Evolutionary conservation across 1,284 basidiomycete genomes (phyloP).

Genomic region (Pseudozyma pruni): DNA sequence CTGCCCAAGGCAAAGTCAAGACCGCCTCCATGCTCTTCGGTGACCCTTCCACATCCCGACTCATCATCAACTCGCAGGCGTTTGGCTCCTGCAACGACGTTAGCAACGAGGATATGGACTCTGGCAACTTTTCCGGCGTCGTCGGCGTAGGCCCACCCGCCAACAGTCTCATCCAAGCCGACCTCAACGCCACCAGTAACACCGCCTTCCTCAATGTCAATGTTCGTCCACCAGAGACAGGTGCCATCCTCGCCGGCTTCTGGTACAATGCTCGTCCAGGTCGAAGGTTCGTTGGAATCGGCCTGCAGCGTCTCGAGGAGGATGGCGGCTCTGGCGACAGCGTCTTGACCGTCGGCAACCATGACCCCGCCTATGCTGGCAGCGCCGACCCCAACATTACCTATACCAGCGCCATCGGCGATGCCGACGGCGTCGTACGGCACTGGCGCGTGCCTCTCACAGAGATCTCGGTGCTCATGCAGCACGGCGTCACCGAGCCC

Average conservation of each 20-base stretch:
- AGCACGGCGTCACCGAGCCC: constrained; percentile 28
- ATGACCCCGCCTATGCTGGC: constrained; percentile 52
- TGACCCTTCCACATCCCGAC: constrained; percentile 25
- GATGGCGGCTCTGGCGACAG: constrained; percentile 59
- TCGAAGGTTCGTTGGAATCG: constrained; percentile 53
- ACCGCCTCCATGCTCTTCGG: constrained; percentile 51
- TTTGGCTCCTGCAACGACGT: constrained; percentile 51
- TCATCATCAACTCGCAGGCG: constrained; percentile 52
- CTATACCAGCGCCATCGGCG: constrained; percentile 41
- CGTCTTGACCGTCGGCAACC: constrained; percentile 52
- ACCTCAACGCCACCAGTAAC: constrained; percentile 46
- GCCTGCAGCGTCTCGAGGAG: constrained; percentile 57
- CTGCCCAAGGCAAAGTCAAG: constrained; percentile 48
- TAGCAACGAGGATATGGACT: constrained; percentile 46
- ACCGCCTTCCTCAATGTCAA: constrained; percentile 33
- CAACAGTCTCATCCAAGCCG: constrained; percentile 53
- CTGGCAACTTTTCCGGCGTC: constrained; percentile 56
- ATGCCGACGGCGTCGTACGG: constrained; percentile 49
- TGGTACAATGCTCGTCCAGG: constrained; percentile 46
- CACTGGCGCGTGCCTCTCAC: constrained; percentile 54
- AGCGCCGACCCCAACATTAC: constrained; percentile 28
- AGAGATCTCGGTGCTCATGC: constrained; percentile 40
- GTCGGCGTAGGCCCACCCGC: constrained; percentile 59
- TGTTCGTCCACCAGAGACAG: constrained; percentile 38
- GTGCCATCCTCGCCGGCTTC: constrained; percentile 52